phyloP scores from a whole-genome alignment of 495 filamentous ascomycete genomes.

The Penicillium lagena region DNA sequence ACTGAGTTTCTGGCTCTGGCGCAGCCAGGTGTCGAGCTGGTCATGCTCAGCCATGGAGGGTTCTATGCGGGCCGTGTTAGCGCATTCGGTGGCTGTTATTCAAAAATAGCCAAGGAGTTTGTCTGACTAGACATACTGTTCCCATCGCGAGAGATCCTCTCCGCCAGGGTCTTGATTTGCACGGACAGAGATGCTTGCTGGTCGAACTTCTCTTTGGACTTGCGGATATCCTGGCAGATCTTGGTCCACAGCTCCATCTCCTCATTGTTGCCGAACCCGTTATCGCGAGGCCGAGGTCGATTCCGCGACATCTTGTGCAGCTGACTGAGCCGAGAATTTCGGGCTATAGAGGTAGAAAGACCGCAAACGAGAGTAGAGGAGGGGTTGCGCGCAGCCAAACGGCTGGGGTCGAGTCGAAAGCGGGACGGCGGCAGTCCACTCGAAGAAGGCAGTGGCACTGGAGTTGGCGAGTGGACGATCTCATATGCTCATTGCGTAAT shows the following conservation, averaged over 20 bases:
- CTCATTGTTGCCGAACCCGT: conserved; percentile 49
- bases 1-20: conserved; percentile 56
- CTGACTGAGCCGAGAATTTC: no score
- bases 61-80: no score
- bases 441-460: no score
- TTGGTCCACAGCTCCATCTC: conserved; percentile 60
- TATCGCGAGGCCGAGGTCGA: conserved; percentile 39
- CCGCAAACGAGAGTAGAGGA: no score
- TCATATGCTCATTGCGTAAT: no score
- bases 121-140: conserved; percentile 31
- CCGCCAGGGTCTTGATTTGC: conserved; percentile 49
- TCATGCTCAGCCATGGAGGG: conserved; percentile 28
- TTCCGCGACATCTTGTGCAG: conserved; percentile 35
- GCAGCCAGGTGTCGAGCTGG: conserved; percentile 51
- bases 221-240: conserved; percentile 50
- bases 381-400: no score
- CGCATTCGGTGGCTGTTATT: not conserved
- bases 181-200: conserved; percentile 42
- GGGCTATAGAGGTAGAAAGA: no score
- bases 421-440: no score
- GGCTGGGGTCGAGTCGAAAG: no score
- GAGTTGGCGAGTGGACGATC: no score
- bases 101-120: conserved; percentile 1
- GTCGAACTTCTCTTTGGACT: conserved; percentile 57
- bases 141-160: conserved; percentile 37